Conservation (phyloP, 257 asterid species). For the Salvia miltiorrhiza region DNA sequence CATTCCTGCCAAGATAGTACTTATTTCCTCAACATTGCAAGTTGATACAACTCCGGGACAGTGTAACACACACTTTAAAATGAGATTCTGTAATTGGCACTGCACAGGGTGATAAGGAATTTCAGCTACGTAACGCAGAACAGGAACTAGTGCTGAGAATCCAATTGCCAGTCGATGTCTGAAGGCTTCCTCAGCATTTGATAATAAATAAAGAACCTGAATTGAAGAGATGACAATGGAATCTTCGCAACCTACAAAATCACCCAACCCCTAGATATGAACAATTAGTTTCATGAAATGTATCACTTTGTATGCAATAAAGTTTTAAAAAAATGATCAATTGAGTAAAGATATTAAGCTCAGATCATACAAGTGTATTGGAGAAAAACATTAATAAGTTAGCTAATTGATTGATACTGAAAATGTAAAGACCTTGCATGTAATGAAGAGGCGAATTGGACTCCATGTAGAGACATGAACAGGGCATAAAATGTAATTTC, state of each 20-base stretch:
- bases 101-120: constrained; percentile 83
- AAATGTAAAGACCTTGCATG: background rate
- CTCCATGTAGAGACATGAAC: background rate
- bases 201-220: constrained; percentile 77
- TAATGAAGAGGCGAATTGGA: constrained; percentile 1
- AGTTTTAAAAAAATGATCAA: background rate
- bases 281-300: constrained; percentile 6
- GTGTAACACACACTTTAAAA: constrained; percentile 52
- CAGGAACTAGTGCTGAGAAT: constrained; percentile 70
- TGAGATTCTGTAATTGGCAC: constrained; percentile 63
- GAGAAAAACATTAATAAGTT: background rate
- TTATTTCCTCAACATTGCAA: constrained; percentile 57
- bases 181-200: constrained; percentile 65
- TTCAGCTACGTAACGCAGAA: constrained; percentile 71
- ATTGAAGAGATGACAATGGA: constrained; percentile 72
- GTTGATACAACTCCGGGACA: constrained; percentile 77
- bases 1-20: constrained; percentile 54
- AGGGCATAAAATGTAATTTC: background rate
- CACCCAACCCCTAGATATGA: constrained; percentile 15
- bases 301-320: background rate
- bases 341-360: background rate
- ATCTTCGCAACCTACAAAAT: constrained; percentile 68
- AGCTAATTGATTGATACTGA: background rate
- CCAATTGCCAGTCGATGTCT: constrained; percentile 78
- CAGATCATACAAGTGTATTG: background rate